Evolutionary conservation across 2,329 filamentous ascomycete species (phyloP).

Genomic region (Xylariaceae sp.): DNA sequence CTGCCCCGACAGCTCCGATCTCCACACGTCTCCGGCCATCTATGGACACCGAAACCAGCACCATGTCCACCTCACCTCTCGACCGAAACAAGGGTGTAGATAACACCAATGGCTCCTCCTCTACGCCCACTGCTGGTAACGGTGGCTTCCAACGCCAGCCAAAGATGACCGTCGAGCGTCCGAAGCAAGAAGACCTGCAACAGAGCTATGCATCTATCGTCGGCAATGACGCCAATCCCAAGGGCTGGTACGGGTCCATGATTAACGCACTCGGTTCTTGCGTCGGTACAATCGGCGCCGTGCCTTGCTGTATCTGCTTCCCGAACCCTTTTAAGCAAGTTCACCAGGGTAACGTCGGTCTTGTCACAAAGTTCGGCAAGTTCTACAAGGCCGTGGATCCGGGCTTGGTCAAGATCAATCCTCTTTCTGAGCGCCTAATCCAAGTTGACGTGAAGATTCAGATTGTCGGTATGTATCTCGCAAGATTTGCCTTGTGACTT

Average conservation of each 20-base stretch:
- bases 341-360: slow-evolving; percentile 85
- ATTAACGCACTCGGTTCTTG: slow-evolving; percentile 68
- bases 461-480: slow-evolving; percentile 56
- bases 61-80: slow-evolving; percentile 7
- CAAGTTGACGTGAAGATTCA: slow-evolving; percentile 99
- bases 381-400: slow-evolving; percentile 97
- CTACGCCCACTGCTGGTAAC: slow-evolving; percentile 3
- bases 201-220: slow-evolving; percentile 67
- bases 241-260: slow-evolving; percentile 89
- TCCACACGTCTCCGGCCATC: too few species aligned
- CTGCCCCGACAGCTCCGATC: too few species aligned
- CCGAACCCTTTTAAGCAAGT: slow-evolving; percentile 96
- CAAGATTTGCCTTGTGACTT: slow-evolving; percentile 3
- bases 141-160: slow-evolving; percentile 45
- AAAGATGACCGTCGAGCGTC: slow-evolving; percentile 71
- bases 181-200: slow-evolving; percentile 79
- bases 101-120: slow-evolving; percentile 6
- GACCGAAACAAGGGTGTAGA: slow-evolving; percentile 8
- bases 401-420: slow-evolving; percentile 95
- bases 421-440: slow-evolving; percentile 81
- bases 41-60: slow-evolving; percentile 14
- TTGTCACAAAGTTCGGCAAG: slow-evolving; percentile 91
- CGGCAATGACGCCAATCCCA: slow-evolving; percentile 61
- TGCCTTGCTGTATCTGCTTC: slow-evolving; percentile 87
- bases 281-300: slow-evolving; percentile 75